These are phyloP conservation scores for Rhodotorula sp. DNA, from an alignment of 1,284 basidiomycete genomes.

Conservation along the genomic window DNA sequence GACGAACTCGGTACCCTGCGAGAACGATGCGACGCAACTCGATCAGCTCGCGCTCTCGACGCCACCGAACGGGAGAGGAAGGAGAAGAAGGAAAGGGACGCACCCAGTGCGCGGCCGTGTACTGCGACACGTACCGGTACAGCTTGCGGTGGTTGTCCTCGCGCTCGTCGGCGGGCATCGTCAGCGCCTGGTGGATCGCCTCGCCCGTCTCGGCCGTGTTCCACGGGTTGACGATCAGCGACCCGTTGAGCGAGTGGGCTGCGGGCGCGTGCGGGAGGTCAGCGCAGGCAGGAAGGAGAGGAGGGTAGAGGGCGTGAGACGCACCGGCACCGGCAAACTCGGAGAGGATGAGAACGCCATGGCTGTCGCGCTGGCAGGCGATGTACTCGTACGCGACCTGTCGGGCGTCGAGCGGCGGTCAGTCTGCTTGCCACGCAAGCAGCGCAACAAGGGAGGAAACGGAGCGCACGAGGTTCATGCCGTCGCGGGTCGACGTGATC, in stretches of 20 bases:
- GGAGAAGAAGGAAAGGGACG: not conserved
- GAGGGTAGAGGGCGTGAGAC: not conserved
- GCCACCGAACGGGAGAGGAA: not conserved
- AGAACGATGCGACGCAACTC: not conserved
- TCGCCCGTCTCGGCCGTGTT: constrained; percentile 83
- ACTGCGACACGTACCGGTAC: constrained; percentile 92
- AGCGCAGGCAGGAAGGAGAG: not conserved
- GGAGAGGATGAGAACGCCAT: constrained; percentile 96
- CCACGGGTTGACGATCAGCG: constrained; percentile 86
- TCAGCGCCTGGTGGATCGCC: constrained; percentile 91
- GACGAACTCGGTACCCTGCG: constrained; percentile 31
- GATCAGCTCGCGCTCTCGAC: not conserved
- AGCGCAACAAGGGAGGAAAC: not conserved
- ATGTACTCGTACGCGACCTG: constrained; percentile 99
- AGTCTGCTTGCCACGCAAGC: not conserved
- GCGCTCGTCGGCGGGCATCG: constrained; percentile 75
- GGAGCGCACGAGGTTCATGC: constrained; percentile 88
- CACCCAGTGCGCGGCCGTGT: constrained; percentile 83
- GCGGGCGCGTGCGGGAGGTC: not conserved
- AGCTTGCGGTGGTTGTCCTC: constrained; percentile 92
- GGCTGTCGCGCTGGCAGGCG: constrained; percentile 86
- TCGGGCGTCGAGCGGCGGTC: not conserved
- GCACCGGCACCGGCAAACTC: constrained; percentile 86
- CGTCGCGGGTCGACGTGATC: constrained; percentile 91
- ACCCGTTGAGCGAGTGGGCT: constrained; percentile 91